These are phyloP conservation scores for Galerina sulciceps DNA, from an alignment of 768 basidiomycete genomes.

Conservation along the genomic window DNA sequence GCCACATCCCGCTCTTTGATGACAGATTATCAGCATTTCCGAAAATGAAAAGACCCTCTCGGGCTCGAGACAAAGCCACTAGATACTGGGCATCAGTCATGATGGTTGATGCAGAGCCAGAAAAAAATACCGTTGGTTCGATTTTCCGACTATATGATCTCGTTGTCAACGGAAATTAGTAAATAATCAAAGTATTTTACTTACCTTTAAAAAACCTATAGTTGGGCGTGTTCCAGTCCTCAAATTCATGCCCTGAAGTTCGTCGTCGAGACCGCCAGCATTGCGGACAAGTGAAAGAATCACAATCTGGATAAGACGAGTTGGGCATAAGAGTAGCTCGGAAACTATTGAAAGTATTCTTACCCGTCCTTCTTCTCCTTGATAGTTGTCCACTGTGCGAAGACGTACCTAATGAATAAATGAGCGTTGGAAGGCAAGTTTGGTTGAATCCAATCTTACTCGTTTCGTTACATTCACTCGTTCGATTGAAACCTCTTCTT, in stretches of 20 bases:
- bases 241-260: slow-evolving; percentile 17
- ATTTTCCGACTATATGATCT: slow-evolving; percentile 51
- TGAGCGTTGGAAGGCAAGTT: not conserved
- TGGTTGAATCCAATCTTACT: not conserved
- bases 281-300: slow-evolving; percentile 80
- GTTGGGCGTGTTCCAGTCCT: slow-evolving; percentile 34
- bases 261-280: slow-evolving; percentile 46
- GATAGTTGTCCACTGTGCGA: slow-evolving; percentile 79
- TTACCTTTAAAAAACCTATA: slow-evolving; percentile 79
- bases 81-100: not conserved
- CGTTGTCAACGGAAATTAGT: not conserved
- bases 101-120: too few species aligned
- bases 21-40: slow-evolving; percentile 66
- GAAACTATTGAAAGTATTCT: slow-evolving; percentile 21
- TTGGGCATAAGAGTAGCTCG: not conserved
- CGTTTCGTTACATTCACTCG: slow-evolving; percentile 5
- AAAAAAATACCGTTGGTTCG: slow-evolving; percentile 51
- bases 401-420: slow-evolving; percentile 54
- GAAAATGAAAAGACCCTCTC: slow-evolving; percentile 73
- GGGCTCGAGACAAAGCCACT: slow-evolving; percentile 78
- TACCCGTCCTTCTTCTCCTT: slow-evolving; percentile 69
- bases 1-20: slow-evolving; percentile 61
- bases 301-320: slow-evolving; percentile 47
- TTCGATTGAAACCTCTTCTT: slow-evolving; percentile 13
- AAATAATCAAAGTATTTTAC: not conserved